phyloP scores from a whole-genome alignment of 805 yeast genomes.

The Ogataea methylovora region DNA sequence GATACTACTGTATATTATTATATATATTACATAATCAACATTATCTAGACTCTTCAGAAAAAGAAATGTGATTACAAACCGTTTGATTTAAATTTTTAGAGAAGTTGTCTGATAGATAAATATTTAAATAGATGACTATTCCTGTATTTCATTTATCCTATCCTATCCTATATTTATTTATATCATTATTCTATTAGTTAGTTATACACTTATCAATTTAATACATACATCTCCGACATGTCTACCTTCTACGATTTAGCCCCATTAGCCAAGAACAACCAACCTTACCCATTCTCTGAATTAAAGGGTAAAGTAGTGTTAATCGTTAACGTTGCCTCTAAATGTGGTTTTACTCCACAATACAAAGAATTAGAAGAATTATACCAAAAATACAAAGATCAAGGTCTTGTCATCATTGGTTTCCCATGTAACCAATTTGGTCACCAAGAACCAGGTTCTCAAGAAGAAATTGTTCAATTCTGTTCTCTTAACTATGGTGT shows the following conservation, averaged over 20 bases:
- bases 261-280: constrained; percentile 54
- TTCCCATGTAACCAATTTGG: constrained; percentile 93
- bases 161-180: no score
- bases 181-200: no score
- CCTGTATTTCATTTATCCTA: no score
- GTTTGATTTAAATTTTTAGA: no score
- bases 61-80: no score
- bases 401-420: constrained; percentile 65
- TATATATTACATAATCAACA: no score
- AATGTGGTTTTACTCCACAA: constrained; percentile 75
- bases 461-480: constrained; percentile 62
- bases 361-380: constrained; percentile 63
- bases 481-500: constrained; percentile 85
- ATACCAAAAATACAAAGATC: constrained; percentile 53
- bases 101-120: no score
- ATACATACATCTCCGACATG: no score
- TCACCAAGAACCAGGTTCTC: constrained; percentile 65
- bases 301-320: constrained; percentile 76
- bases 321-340: constrained; percentile 83
- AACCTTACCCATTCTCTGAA: constrained; percentile 50
- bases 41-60: no score
- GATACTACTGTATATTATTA: no score
- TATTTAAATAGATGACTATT: no score
- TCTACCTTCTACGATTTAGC: constrained; percentile 58
- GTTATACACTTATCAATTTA: no score